Evolutionary conservation across 768 basidiomycete species (phyloP).

Genomic region (Tephrocybe sp.): DNA sequence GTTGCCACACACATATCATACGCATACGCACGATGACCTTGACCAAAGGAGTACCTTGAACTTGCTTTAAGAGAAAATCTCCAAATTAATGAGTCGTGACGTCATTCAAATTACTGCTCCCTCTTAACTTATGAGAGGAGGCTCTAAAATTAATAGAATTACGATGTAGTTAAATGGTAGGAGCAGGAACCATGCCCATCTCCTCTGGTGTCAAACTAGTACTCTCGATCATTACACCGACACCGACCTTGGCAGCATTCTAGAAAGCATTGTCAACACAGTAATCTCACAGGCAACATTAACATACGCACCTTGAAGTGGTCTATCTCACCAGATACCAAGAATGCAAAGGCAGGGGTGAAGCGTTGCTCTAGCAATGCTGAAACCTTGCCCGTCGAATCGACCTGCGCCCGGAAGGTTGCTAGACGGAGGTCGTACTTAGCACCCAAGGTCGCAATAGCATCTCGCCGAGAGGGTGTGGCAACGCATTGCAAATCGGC

Average conservation of each 20-base stretch:
- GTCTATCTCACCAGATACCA: constrained; percentile 96
- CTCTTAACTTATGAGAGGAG: neutral
- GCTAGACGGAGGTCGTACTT: constrained; percentile 96
- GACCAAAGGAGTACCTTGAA: too few species aligned
- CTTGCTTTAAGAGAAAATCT: too few species aligned
- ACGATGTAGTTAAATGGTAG: constrained; percentile 38
- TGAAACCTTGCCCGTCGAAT: constrained; percentile 93
- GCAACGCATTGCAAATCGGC: constrained; percentile 87
- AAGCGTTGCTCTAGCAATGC: constrained; percentile 95
- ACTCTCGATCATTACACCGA: constrained; percentile 98
- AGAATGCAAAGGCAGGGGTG: constrained; percentile 91
- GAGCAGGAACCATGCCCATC: constrained; percentile 59
- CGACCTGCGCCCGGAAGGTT: constrained; percentile 92
- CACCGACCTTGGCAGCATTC: constrained; percentile 93
- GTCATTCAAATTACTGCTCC: neutral
- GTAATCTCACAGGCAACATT: neutral
- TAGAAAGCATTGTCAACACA: constrained; percentile 26
- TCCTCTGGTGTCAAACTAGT: constrained; percentile 78
- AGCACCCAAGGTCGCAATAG: constrained; percentile 89
- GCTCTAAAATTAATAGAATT: constrained; percentile 12
- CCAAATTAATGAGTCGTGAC: too few species aligned
- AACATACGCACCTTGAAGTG: constrained; percentile 81
- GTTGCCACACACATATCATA: too few species aligned
- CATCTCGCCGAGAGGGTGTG: constrained; percentile 79
- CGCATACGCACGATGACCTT: too few species aligned